Evolutionary conservation across 2,329 filamentous ascomycete genomes (phyloP), one percentile per base, ranked within the genome.

Genomic region (Colletotrichum truncatum): DNA sequence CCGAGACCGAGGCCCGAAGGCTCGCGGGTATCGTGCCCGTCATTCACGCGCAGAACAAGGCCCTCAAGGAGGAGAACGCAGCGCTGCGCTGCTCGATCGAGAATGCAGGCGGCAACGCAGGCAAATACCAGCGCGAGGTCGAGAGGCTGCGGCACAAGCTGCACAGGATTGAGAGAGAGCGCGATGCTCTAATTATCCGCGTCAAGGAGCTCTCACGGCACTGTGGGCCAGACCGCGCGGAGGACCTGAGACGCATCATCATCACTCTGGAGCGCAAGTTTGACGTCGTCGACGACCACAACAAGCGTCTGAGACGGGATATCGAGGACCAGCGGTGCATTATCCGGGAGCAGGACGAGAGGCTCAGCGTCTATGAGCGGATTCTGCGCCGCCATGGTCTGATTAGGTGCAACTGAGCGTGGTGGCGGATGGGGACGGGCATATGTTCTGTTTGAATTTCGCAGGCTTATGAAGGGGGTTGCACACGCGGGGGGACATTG

Each of bases 41-140:
- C 39, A 75, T 83, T 2, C 74, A 79, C 64, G 72, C 70, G n/a
- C 75, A 80, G 62, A 73, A 81, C 56, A 71, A 70, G 32, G 67
- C 72, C 9, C 76, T 84, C 4, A 67, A 70, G 3, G 73, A 74
- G 14, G 79, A 83, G 30, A 82, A 82, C 67, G 71, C 74, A 14
- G 72, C 74, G 7, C 74, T 84, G 5, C 76, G 80, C 11, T 75
- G 74, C n/a, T 73, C 75, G 6, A 66, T 77, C 36, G 78, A 81
- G 28, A 74, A 70, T 26, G 69, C 71, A 2, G 70, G 74, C n/a
- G 74, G 74, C 18, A 66, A 71, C 54, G 72, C 75, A 2, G 69
- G 70, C 49, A 75, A 72, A 34, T 73, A 75, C 45, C 71, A 74
- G 32, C 69, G 58, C 45, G 76, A 80, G 51, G 57, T 76, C 26